Evolutionary conservation across 2,329 filamentous ascomycete species (phyloP).

Genomic region (Trichoderma afroharzianum): DNA sequence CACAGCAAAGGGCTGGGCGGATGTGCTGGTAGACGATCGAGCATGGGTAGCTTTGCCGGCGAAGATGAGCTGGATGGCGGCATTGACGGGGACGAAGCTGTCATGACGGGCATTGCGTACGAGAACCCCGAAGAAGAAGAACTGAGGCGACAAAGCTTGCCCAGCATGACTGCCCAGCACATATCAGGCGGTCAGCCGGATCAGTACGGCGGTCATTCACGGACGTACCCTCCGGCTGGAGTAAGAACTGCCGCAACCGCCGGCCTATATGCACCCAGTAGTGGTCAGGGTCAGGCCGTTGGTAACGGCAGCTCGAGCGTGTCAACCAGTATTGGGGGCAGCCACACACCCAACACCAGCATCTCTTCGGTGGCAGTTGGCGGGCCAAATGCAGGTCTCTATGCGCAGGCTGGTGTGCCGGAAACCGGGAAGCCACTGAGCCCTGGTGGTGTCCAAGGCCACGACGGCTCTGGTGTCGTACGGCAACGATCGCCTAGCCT

Average conservation of each 20-base stretch:
- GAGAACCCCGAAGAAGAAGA: constrained; percentile 59
- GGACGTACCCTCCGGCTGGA: constrained; percentile 75
- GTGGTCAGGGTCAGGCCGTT: constrained; percentile 50
- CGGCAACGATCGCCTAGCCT: constrained; percentile 65
- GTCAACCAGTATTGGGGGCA: constrained; percentile 40
- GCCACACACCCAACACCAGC: constrained; percentile 48
- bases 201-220: constrained; percentile 59
- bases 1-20: constrained; percentile 95
- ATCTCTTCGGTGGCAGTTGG: constrained; percentile 47
- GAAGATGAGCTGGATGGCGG: constrained; percentile 67
- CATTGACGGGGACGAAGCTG: constrained; percentile 51
- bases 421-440: constrained; percentile 85
- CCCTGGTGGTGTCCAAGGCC: constrained; percentile 53
- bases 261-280: constrained; percentile 61
- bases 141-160: constrained; percentile 64
- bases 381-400: constrained; percentile 55
- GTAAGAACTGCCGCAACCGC: constrained; percentile 44
- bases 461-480: constrained; percentile 48
- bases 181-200: constrained; percentile 49
- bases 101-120: constrained; percentile 56
- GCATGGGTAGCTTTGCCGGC: constrained; percentile 75
- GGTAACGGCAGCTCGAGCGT: constrained; percentile 51
- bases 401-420: constrained; percentile 70
- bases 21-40: constrained; percentile 86
- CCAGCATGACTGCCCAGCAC: constrained; percentile 71